Conservation (phyloP, 257 asterid species). For the Mitragyna speciosa region DNA sequence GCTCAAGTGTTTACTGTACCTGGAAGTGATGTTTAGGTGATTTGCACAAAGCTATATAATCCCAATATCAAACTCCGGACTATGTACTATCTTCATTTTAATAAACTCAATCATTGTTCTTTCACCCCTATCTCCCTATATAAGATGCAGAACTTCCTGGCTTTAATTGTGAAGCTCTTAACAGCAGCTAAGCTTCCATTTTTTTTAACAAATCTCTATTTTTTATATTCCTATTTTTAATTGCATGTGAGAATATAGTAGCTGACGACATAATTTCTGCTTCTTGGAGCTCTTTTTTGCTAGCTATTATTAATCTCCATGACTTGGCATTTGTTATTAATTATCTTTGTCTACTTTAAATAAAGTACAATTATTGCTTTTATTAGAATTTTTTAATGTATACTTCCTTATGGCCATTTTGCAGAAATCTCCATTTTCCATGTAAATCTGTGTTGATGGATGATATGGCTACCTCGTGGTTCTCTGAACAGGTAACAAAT, state of each 20-base stretch:
- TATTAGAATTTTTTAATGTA: too few species aligned
- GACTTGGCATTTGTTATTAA: neutral
- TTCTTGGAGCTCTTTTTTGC: neutral
- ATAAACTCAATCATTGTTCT: conserved; percentile 1
- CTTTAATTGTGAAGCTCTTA: neutral
- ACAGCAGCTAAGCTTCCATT: neutral
- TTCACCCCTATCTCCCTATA: neutral
- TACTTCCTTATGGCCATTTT: neutral
- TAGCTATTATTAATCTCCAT: neutral
- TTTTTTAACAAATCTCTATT: neutral
- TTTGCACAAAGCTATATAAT: too few species aligned
- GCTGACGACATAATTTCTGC: too few species aligned
- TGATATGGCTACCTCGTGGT: neutral
- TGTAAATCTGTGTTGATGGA: neutral
- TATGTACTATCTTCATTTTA: neutral
- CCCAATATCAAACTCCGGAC: conserved; percentile 2
- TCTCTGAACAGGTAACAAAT: neutral
- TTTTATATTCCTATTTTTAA: too few species aligned
- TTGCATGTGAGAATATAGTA: too few species aligned
- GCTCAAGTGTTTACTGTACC: too few species aligned
- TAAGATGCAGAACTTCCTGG: neutral
- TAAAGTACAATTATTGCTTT: neutral
- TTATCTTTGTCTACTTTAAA: neutral
- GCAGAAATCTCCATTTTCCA: neutral
- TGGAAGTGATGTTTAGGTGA: too few species aligned